Evolutionary conservation across 2,329 filamentous ascomycete species (phyloP).

Genomic region (Neofusicoccum sp.): DNA sequence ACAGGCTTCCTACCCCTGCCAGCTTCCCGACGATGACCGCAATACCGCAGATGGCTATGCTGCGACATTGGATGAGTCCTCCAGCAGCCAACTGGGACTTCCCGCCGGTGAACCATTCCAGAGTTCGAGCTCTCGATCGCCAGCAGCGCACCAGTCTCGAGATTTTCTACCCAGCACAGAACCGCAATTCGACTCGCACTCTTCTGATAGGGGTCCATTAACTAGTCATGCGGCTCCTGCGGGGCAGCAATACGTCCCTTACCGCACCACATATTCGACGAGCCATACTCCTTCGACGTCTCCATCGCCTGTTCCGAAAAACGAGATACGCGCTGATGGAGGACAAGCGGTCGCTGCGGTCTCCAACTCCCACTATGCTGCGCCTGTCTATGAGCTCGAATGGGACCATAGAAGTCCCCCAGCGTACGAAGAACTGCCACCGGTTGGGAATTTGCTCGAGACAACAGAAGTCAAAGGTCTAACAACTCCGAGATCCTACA

Average conservation of each 20-base stretch:
- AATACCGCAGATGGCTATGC: neutral
- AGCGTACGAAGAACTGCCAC: neutral
- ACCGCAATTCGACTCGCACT: neutral
- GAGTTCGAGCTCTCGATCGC: neutral
- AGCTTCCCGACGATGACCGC: neutral
- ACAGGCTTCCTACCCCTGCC: neutral
- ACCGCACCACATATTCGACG: neutral
- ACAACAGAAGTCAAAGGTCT: neutral
- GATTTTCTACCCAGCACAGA: neutral
- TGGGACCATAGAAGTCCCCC: neutral
- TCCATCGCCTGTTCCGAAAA: neutral
- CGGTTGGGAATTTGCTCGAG: neutral
- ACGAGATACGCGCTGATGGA: neutral
- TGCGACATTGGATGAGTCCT: neutral
- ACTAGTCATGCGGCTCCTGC: neutral
- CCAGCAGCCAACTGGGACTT: neutral
- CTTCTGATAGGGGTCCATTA: neutral
- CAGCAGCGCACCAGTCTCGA: neutral
- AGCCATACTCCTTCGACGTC: neutral
- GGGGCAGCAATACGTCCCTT: neutral
- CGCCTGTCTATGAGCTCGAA: neutral
- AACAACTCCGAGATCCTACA: neutral
- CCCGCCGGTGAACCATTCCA: neutral
- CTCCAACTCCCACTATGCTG: neutral
- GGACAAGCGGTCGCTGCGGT: neutral